Evolutionary conservation across 805 yeast genomes (phyloP), one percentile per base, ranked within the genome.

Genomic region (Kluyveromyces aestuarii): DNA sequence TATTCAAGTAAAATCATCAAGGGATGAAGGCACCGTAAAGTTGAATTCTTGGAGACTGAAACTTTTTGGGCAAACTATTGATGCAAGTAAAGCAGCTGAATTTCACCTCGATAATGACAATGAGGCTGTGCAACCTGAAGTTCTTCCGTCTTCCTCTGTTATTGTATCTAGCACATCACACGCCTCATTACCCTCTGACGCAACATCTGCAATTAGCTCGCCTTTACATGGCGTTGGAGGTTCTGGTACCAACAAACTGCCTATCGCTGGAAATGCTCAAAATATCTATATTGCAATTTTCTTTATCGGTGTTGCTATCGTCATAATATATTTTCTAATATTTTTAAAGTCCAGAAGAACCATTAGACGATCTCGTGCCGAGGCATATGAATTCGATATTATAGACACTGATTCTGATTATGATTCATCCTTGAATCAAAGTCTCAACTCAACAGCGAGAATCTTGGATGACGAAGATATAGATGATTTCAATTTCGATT

Each of bases 61-160:
- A 41, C 69, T 90, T 13, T 93, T 86, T 73, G 99, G 99, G 25
- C 91, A 84, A 63, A 70, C 82, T 17, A 73, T 72, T 40, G 90
- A 87, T 64, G 74, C 81, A 1, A 58, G 76, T 13, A 76, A 79
- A 64, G 87, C 85, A 1, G 76, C 74, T 57, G 67, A 73, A 42
- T 84, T 69, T 59, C 78, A 79, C 39, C 61, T 80, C 46, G 69
- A 66, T 40, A 68, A 63, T 40, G 69, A 62, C 41, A 57, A 53
- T 8, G 61, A 58, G 27, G 72, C 68, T 40, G 70, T 25, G 13
- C 48, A 48, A 17, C 30, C 40, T 2, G 41, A 36, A 17, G 8
- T 45, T 13, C 16, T 30, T 5, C 16, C 52, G 2, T 30, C 48
- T 9, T n/a, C 46, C 9, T 30, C 53, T 16, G 11, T 52, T 14